These are phyloP conservation scores for Tuber borchii DNA, from an alignment of 495 filamentous ascomycete genomes.

Conservation along the genomic window DNA sequence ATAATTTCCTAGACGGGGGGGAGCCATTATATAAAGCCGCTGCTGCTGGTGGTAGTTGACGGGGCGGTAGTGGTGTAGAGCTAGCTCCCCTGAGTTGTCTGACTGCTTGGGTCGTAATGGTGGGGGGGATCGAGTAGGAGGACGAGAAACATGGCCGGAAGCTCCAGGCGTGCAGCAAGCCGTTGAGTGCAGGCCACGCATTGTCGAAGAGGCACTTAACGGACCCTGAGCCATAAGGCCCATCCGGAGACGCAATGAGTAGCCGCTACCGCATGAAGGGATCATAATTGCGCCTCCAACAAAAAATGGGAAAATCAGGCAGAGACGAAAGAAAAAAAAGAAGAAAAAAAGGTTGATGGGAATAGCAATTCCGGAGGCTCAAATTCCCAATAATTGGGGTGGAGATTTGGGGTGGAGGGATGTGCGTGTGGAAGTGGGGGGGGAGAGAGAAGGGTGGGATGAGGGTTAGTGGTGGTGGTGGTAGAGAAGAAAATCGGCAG, in stretches of 20 bases:
- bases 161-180: slow-evolving; percentile 30
- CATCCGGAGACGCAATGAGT: slow-evolving; percentile 32
- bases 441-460: neutral
- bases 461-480: too few relatives aligned
- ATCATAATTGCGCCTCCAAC: slow-evolving; percentile 26
- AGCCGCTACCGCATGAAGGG: slow-evolving; percentile 35
- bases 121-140: slow-evolving; percentile 17
- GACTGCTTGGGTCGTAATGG: slow-evolving; percentile 25
- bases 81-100: slow-evolving; percentile 31
- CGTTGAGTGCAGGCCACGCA: slow-evolving; percentile 37
- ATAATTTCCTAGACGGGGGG: slow-evolving; percentile 11
- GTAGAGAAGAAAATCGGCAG: too few relatives aligned
- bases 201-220: slow-evolving; percentile 18
- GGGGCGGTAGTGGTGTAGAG: slow-evolving; percentile 14
- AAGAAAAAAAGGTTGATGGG: neutral
- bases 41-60: neutral
- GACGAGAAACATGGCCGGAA: slow-evolving; percentile 24
- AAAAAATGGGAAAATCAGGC: neutral
- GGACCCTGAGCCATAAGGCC: slow-evolving; percentile 32
- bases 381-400: neutral
- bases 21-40: slow-evolving; percentile 30
- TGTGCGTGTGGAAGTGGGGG: slow-evolving; percentile 6
- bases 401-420: slow-evolving; percentile 8
- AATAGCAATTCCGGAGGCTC: neutral
- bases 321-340: neutral